A percentile compares a stretch with the other conserved stretches of the same genome.
These are phyloP conservation scores for Ganoderma resinaceum DNA, from an alignment of 1,284 basidiomycete genomes.

Conservation along the genomic window DNA sequence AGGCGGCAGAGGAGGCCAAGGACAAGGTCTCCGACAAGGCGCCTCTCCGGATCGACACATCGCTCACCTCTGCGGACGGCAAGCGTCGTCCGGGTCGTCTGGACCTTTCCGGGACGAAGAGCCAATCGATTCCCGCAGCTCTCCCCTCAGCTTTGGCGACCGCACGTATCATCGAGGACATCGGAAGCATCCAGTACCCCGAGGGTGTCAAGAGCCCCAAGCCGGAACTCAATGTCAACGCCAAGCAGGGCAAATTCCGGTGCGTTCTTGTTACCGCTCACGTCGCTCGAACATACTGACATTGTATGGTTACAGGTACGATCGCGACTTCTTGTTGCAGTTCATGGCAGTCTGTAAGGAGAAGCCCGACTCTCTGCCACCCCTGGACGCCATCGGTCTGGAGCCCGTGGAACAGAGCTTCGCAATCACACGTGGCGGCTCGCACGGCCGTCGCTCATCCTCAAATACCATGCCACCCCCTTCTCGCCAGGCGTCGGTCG, in stretches of 20 bases:
- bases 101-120: constrained; percentile 63
- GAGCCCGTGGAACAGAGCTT: constrained; percentile 73
- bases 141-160: constrained; percentile 75
- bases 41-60: constrained; percentile 67
- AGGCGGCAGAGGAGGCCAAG: constrained; percentile 45
- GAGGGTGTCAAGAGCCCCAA: constrained; percentile 85
- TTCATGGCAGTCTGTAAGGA: constrained; percentile 97
- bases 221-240: constrained; percentile 85
- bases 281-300: not conserved
- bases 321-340: constrained; percentile 97
- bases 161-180: constrained; percentile 85
- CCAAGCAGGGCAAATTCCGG: constrained; percentile 91
- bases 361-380: constrained; percentile 90
- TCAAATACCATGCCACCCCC: constrained; percentile 47
- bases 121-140: constrained; percentile 49
- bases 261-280: constrained; percentile 40
- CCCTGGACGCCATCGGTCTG: constrained; percentile 91
- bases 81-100: constrained; percentile 75
- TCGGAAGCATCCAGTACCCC: constrained; percentile 85
- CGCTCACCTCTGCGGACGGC: constrained; percentile 44
- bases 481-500: constrained; percentile 60
- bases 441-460: constrained; percentile 55
- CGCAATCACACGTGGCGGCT: constrained; percentile 65
- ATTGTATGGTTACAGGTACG: constrained; percentile 69
- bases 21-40: constrained; percentile 51